These are phyloP conservation scores for Zymoseptoria pseudotritici DNA, from an alignment of 2,329 filamentous ascomycete species.

Conservation along the genomic window DNA sequence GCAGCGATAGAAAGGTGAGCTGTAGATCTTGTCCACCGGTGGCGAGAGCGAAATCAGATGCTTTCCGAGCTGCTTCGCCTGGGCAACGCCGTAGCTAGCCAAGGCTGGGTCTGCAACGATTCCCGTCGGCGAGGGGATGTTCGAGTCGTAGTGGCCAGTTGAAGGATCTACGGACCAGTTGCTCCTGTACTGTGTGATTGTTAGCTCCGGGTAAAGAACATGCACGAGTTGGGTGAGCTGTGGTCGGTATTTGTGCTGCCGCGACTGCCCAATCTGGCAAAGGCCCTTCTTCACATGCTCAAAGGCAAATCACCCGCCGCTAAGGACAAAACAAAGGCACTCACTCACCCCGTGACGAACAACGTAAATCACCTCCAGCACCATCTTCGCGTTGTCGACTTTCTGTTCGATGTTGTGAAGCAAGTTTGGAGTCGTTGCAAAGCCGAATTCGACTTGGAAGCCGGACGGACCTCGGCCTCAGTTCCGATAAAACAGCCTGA, in stretches of 20 bases:
- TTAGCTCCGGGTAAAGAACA: conserved; percentile 1
- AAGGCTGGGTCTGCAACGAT: conserved; percentile 83
- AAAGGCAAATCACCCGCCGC: neutral
- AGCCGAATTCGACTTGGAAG: neutral
- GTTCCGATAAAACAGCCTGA: neutral
- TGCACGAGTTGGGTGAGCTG: neutral
- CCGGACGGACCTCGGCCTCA: neutral
- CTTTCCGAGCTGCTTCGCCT: conserved; percentile 67
- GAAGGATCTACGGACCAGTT: conserved; percentile 79
- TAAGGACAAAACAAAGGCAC: neutral
- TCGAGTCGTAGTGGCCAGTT: conserved; percentile 69
- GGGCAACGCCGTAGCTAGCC: conserved; percentile 76
- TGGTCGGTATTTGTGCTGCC: neutral
- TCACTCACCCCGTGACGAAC: conserved; percentile 44
- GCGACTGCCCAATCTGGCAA: neutral
- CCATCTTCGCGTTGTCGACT: conserved; percentile 21
- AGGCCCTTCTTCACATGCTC: neutral
- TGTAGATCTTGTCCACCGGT: conserved; percentile 70
- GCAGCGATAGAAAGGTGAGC: conserved; percentile 79
- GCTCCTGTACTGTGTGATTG: conserved; percentile 64
- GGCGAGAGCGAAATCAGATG: conserved; percentile 58
- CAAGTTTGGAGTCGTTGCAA: neutral
- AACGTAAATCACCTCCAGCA: conserved; percentile 43
- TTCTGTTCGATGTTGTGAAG: neutral
- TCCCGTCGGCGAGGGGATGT: conserved; percentile 73